Evolutionary conservation across 208 protist species (phyloP), one percentile per base, ranked within the genome.

Genomic region (Leishmania tropica): DNA sequence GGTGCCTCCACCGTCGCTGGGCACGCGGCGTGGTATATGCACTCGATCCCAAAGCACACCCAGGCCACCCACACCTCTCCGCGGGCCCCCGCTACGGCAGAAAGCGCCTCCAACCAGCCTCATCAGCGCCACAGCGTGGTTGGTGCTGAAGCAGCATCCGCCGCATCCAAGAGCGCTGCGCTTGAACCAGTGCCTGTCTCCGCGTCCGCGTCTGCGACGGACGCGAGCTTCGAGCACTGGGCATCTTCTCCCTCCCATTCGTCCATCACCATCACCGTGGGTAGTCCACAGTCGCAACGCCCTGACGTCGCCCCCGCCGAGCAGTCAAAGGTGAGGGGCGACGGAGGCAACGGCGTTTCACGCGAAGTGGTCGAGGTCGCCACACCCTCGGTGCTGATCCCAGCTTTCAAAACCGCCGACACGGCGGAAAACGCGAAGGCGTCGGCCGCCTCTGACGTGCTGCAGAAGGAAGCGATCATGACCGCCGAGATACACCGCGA

Each of bases 81-180:
- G 51, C 76, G 76, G 15, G 51, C 40, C 1, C 37, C 81, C 1
- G 51, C 67, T 15, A 5, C 58, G 45, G 56, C 62, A 45, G 77
- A 78, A 6, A 21, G 10, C 35, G 54, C 72, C 35, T 17, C 51
- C n/a, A 60, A 28, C 31, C 17, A 79, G 19, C 62, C 78, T n/a
- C 73, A 75, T 60, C 78, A 79, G 54, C 78, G 54, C 42, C 78
- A 74, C 24, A 54, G 42, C 24, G n/a, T 79, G 31, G 76, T 73
- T 53, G n/a, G 24, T 56, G n/a, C 10, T 40, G 47, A 75, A 47
- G 60, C 81, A 48, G 42, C 70, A 51, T 31, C 6, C 58, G 31
- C 68, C 1, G 37, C 62, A 68, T 10, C 51, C 37, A 21, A 37
- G 45, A 40, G 11, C 62, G 10, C 35, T 0, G 53, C 15, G 40